Base-by-base conservation (phyloP, 768 basidiomycete genomes). In the Russula brevipes region DNA sequence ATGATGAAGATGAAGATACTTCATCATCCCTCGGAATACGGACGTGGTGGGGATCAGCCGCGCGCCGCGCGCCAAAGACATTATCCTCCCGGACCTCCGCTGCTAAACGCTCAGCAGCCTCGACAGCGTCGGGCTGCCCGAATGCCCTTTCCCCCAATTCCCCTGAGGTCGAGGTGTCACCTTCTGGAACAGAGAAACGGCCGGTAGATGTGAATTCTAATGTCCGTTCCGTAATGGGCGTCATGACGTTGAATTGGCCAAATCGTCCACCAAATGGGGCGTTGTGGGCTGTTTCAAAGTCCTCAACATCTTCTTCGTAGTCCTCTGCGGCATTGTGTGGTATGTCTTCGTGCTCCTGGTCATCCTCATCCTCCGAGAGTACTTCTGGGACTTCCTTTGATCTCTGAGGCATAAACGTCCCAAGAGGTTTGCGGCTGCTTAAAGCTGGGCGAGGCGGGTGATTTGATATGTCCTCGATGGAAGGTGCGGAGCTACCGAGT, bases 181-280 rank as follows among this genome's bases (percentile, higher is more conserved):
- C 72, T 8, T 75, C 72, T 44, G 74, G 72, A 1, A 69, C 70
- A 39, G 68, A 64, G n/a, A 64, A 70, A 24, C 84, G 78, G 16
- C 84, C 88, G 68, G 85, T 88, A 38, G 79, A 80, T 3, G 89
- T 83, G 72, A 80, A 95, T 74, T 98, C 97, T 69, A 84, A 83
- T 10, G 97, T 98, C 46, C 95, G 81, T 74, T 99, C 97, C 12
- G 92, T 92, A 73, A 98, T 98, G 3, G 97, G 96, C 9, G 96
- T 98, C 94, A 99, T 94, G 60, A 95, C 87, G 70, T 89, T 86
- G 75, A 98, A 90, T 61, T 82, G 80, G 41, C 88, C 89, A 71
- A 91, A 89, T 33, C 90, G 83, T 17, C 89, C 86, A 16, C 87
- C 88, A 55, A 87, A 77, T 35, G 88, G 87, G 19, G 80, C 75